Evolutionary conservation across 1,284 basidiomycete species (phyloP).

Genomic region (Cryptococcus depauperatus): DNA sequence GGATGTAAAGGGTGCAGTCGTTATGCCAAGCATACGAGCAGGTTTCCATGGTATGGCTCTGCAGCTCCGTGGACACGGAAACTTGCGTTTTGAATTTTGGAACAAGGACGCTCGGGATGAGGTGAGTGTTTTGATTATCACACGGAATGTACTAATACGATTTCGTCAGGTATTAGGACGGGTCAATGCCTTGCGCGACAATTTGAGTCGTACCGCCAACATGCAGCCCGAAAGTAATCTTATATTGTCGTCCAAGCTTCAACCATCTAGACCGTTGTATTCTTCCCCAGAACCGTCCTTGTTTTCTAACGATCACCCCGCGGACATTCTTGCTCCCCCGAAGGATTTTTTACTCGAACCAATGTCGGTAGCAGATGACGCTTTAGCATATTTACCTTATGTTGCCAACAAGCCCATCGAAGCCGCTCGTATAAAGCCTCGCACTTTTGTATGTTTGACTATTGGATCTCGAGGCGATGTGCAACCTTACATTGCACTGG

Average conservation of each 20-base stretch:
- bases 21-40: conserved; percentile 38
- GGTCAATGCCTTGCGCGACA: conserved; percentile 4
- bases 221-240: too few species aligned
- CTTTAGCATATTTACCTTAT: conserved; percentile 37
- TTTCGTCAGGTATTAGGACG: conserved; percentile 13
- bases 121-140: conserved; percentile 21
- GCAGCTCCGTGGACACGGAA: conserved; percentile 50
- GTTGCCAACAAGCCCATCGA: conserved; percentile 36
- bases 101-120: conserved; percentile 48
- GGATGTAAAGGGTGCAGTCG: conserved; percentile 48
- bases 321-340: conserved; percentile 32
- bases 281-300: background rate
- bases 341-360: conserved; percentile 21
- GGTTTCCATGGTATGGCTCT: conserved; percentile 50
- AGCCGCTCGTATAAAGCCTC: conserved; percentile 22
- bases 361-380: conserved; percentile 30
- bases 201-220: background rate
- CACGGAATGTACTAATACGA: too few species aligned
- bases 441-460: conserved; percentile 45
- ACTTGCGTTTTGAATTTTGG: conserved; percentile 53
- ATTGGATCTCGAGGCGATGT: conserved; percentile 50
- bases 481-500: conserved; percentile 49
- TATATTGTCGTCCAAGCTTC: background rate
- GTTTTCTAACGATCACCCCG: conserved; percentile 14
- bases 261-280: background rate